A percentile compares a stretch with the other conserved stretches of the same genome.
Conservation (phyloP, 306 rosid genomes). For the Notholithocarpus densiflorus region DNA sequence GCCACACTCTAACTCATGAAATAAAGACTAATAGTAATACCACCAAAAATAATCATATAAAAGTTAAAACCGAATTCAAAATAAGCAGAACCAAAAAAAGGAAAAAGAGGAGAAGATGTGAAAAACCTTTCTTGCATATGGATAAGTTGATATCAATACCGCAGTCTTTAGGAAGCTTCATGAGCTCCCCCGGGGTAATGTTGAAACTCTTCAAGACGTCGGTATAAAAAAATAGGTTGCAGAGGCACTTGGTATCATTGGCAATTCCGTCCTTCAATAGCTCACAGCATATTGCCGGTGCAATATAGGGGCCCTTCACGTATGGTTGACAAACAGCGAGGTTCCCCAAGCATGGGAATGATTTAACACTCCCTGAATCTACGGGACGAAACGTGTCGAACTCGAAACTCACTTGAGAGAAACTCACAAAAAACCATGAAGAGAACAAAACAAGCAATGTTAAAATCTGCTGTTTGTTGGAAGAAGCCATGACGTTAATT, state of each 20-base stretch:
- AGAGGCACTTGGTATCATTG: constrained; percentile 31
- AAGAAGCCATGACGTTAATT: too few species aligned
- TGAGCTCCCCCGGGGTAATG: constrained; percentile 29
- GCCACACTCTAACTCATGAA: too few species aligned
- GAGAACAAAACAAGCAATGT: too few species aligned
- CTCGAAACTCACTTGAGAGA: too few species aligned
- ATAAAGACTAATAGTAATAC: too few species aligned
- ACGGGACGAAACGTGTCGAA: too few species aligned
- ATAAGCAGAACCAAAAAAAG: too few species aligned
- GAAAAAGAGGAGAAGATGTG: neutral
- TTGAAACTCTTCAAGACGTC: constrained; percentile 11
- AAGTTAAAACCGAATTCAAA: neutral
- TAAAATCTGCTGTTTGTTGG: too few species aligned
- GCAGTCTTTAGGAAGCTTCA: constrained; percentile 56
- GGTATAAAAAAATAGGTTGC: constrained; percentile 30
- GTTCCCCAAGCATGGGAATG: constrained; percentile 43
- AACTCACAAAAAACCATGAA: too few species aligned
- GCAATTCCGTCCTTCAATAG: constrained; percentile 32
- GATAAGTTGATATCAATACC: constrained; percentile 25
- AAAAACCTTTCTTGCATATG: constrained; percentile 35
- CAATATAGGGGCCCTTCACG: constrained; percentile 19
- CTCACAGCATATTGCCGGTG: constrained; percentile 37
- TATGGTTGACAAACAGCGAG: constrained; percentile 47
- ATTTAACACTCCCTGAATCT: too few species aligned
- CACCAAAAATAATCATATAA: neutral